phyloP scores from a whole-genome alignment of 345 rosid genomes.

The Eucalyptus decipiens region DNA sequence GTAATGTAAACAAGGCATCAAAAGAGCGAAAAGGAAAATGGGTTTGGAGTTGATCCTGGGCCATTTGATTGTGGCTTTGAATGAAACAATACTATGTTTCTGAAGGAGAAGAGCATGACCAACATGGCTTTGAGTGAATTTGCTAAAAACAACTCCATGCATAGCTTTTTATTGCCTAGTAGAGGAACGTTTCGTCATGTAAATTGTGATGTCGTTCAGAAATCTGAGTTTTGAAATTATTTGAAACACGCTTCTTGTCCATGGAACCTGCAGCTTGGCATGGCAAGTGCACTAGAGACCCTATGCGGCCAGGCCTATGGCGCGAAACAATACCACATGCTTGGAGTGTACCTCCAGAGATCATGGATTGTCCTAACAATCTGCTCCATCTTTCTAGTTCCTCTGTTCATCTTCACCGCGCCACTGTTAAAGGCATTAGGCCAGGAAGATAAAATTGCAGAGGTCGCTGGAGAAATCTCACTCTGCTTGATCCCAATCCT shows the following conservation, averaged over 20 bases:
- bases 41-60: neutral
- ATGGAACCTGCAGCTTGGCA: slow-evolving; percentile 43
- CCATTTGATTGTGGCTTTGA: no score
- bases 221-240: neutral
- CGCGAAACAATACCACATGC: slow-evolving; percentile 71
- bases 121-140: neutral
- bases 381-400: slow-evolving; percentile 30
- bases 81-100: no score
- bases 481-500: slow-evolving; percentile 41
- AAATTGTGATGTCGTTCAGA: neutral
- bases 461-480: slow-evolving; percentile 31
- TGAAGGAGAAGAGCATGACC: neutral
- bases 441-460: slow-evolving; percentile 36
- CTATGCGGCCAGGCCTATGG: slow-evolving; percentile 84
- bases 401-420: slow-evolving; percentile 37
- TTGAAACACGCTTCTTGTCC: neutral
- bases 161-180: neutral
- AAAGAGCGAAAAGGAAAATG: neutral
- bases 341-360: slow-evolving; percentile 70
- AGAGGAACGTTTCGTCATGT: neutral
- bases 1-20: neutral
- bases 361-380: slow-evolving; percentile 54
- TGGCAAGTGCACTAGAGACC: slow-evolving; percentile 82
- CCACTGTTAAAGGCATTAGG: slow-evolving; percentile 49
- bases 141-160: neutral